Percentiles rank a stretch among this genome's conserved stretches.
Conservation (phyloP, 1,139 yeast species). For the Suhomyces bokatorum region DNA sequence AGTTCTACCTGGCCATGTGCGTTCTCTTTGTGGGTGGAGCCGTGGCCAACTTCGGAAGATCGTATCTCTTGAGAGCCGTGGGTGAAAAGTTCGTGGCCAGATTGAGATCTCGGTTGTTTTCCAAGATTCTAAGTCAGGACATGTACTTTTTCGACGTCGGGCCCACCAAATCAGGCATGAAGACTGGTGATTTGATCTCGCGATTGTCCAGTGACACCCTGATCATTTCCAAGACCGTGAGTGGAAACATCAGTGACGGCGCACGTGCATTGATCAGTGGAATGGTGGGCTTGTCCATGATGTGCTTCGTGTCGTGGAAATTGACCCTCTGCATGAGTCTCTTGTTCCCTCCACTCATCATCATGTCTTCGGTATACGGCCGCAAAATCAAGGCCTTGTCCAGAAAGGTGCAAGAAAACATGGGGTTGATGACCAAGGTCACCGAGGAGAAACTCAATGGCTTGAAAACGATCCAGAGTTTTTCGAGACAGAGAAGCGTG, state of each 20-base stretch:
- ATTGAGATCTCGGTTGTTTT: constrained; percentile 72
- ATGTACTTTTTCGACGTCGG: constrained; percentile 91
- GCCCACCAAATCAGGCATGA: constrained; percentile 46
- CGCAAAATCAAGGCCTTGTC: constrained; percentile 74
- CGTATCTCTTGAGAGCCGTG: constrained; percentile 66
- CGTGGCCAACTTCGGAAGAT: constrained; percentile 76
- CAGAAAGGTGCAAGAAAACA: constrained; percentile 75
- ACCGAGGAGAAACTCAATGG: constrained; percentile 91
- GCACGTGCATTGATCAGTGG: constrained; percentile 79
- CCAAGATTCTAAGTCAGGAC: constrained; percentile 79
- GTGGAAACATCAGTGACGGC: constrained; percentile 91
- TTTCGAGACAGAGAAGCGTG: constrained; percentile 73
- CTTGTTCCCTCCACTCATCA: constrained; percentile 77
- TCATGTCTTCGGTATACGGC: constrained; percentile 80
- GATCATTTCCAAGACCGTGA: constrained; percentile 81
- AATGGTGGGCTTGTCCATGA: constrained; percentile 76
- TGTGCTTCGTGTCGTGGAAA: constrained; percentile 83
- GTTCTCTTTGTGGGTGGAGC: constrained; percentile 69
- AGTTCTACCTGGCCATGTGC: constrained; percentile 37
- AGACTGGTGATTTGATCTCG: constrained; percentile 91
- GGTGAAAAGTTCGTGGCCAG: constrained; percentile 89
- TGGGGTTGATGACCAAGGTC: constrained; percentile 84
- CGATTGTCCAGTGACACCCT: constrained; percentile 87
- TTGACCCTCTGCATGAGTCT: constrained; percentile 73
- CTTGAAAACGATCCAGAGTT: constrained; percentile 81